Base-by-base conservation (phyloP, 345 rosid species). In the Gossypium herbaceum region DNA sequence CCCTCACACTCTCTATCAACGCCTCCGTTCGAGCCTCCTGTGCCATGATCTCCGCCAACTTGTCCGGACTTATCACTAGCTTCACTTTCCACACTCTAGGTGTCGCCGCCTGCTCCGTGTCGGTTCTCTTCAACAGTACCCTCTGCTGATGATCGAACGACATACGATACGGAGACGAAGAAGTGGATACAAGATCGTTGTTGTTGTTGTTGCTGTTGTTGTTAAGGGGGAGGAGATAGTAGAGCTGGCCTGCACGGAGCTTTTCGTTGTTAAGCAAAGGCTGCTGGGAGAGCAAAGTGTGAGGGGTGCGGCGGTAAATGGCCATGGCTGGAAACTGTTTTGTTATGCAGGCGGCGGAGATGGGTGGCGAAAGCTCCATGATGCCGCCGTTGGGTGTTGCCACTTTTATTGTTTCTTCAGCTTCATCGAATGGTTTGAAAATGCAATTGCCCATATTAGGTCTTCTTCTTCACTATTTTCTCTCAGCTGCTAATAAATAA, bases 1-100 rank as follows among this genome's bases (percentile, higher is more conserved):
- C 86, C 82, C 97, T 86, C 77, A 92, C 91, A 58, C 89, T 92
- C 80, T 92, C 97, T 45, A 92, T 87, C 83, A 92, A 81, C 74
- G 84, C 94, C 87, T 88, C 93, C 22, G 97, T 92, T 45, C 86
- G 84, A 39, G 88, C 78, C 69, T 90, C 93, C 75, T 87, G 85
- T 61, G 85, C 83, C 86, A 92, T 79, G 75, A 92, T 92, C 73
- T 87, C 92, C 69, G 88, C 85, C 84, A 92, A 57, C 78, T 92
- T 88, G 79, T 88, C 95, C 24, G 94, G 87, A 56, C 85, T 85
- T 81, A 92, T 92, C 70, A 88, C 92, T 25, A 92, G 80, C 85
- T 85, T 90, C 81, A 92, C 97, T 79, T 92, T 92, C 97, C 97
- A 92, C 76, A 88, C 89, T 22, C 91, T 56, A 12, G 27, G 60